Conservation (phyloP, 441 rosid genomes). For the Adansonia grandidieri region DNA sequence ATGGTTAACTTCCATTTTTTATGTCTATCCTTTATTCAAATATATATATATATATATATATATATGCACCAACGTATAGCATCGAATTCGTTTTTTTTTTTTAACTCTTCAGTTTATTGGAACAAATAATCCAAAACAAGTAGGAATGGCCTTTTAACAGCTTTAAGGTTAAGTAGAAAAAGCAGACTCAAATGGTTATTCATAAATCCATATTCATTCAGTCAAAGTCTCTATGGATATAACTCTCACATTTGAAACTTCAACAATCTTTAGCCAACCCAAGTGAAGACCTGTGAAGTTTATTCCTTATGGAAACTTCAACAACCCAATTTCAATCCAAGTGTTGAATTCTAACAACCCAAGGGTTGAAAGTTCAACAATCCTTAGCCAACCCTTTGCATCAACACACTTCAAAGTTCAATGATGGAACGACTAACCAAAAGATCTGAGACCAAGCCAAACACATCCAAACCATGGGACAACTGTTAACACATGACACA, state of each 20-base stretch:
- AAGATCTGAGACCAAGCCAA: not conserved
- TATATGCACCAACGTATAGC: not conserved
- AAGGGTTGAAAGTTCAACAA: no score
- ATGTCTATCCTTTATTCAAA: not conserved
- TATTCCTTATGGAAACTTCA: no score
- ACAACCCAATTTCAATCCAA: no score
- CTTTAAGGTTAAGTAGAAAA: not conserved
- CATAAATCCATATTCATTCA: slow-evolving; percentile 6
- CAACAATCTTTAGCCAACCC: no score
- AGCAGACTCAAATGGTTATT: not conserved
- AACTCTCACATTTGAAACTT: no score
- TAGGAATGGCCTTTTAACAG: not conserved
- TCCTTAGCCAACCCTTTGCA: no score
- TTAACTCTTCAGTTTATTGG: not conserved
- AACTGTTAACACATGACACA: not conserved
- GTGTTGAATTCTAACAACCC: no score
- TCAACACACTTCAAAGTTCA: not conserved
- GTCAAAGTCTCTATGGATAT: not conserved
- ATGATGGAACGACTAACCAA: not conserved
- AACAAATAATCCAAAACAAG: not conserved
- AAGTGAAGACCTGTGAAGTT: no score
- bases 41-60: not conserved
- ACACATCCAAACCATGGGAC: not conserved
- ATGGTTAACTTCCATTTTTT: not conserved
- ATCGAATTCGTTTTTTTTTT: not conserved